Evolutionary conservation across 1,284 basidiomycete genomes (phyloP).

Genomic region (Microbotryum violaceum): DNA sequence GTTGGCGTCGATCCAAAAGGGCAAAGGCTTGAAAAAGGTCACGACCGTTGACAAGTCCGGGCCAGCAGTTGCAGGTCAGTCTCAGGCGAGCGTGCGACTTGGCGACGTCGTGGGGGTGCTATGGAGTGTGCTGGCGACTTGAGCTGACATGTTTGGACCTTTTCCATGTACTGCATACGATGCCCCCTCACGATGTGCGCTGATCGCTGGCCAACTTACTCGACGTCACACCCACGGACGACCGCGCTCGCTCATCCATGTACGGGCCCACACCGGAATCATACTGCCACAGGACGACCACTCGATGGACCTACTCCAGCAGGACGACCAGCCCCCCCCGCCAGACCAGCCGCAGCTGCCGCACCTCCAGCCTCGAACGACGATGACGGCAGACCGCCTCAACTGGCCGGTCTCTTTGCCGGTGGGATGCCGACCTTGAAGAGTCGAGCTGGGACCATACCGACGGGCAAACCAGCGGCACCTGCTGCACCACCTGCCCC

Average conservation of each 20-base stretch:
- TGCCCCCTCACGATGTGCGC: no score
- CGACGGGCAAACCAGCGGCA: background rate
- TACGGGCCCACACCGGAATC: no score
- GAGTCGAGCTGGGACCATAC: slow-evolving; percentile 16
- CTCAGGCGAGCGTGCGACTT: background rate
- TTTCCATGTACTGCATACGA: no score
- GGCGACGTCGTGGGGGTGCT: background rate
- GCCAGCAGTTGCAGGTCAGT: slow-evolving; percentile 6
- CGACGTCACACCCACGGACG: no score
- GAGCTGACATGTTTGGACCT: background rate
- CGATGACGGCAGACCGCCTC: background rate
- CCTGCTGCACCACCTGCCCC: background rate
- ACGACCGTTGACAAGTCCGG: slow-evolving; percentile 15
- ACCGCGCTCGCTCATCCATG: no score
- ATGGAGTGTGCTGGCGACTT: background rate
- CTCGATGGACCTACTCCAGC: background rate
- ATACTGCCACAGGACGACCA: background rate
- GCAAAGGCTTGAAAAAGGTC: slow-evolving; percentile 23
- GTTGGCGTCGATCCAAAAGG: slow-evolving; percentile 21
- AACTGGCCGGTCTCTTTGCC: slow-evolving; percentile 29
- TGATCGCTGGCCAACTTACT: no score
- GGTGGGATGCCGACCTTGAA: slow-evolving; percentile 31
- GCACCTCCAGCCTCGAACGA: background rate
- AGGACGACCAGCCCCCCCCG: background rate
- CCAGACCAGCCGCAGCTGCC: background rate